phyloP scores from a whole-genome alignment of 2,329 filamentous ascomycete species.

The Aspergillus ruber region DNA sequence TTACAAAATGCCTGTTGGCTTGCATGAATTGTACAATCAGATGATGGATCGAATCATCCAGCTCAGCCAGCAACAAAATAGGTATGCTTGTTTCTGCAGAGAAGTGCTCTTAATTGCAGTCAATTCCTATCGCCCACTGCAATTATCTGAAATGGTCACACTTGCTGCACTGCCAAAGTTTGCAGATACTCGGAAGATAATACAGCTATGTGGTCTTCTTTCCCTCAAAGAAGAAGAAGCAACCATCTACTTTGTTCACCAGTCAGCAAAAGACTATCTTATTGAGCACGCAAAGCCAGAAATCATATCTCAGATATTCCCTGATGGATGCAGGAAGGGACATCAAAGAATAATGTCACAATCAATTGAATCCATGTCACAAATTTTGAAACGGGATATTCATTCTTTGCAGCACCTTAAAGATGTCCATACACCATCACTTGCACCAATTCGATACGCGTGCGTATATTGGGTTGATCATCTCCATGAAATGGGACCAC shows the following conservation, averaged over 20 bases:
- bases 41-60: too few relatives aligned
- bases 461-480: neutral
- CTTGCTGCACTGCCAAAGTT: too few relatives aligned
- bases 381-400: neutral
- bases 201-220: constrained; percentile 6
- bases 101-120: too few relatives aligned
- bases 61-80: too few relatives aligned
- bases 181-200: too few relatives aligned
- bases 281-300: neutral
- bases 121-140: too few relatives aligned
- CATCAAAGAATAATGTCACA: neutral
- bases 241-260: constrained; percentile 12
- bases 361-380: neutral
- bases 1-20: too few relatives aligned
- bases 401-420: neutral
- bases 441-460: neutral
- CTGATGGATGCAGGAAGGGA: neutral
- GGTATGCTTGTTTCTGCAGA: too few relatives aligned
- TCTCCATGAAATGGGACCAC: neutral
- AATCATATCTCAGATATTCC: neutral
- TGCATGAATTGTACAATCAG: too few relatives aligned
- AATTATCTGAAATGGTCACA: too few relatives aligned
- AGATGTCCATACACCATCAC: neutral
- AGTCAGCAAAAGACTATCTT: constrained; percentile 13
- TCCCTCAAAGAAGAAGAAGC: constrained; percentile 9